Conservation (phyloP, 805 yeast species). For the Myxozyma vanderwaltii region DNA sequence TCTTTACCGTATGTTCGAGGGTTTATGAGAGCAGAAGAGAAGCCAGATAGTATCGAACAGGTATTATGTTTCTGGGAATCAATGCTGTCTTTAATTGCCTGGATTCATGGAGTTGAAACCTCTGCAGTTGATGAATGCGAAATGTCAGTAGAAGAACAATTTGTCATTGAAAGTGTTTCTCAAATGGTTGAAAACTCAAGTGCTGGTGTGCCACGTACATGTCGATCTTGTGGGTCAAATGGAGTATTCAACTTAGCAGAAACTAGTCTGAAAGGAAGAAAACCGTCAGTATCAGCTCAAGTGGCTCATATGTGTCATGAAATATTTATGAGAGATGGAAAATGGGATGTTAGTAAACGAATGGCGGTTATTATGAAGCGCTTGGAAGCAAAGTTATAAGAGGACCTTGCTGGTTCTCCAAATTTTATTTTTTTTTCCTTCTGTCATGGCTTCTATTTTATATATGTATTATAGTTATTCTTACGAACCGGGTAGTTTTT, state of each 20-base stretch:
- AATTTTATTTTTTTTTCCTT: too few species aligned
- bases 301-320: constrained; percentile 3
- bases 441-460: too few species aligned
- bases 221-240: background rate
- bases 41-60: constrained; percentile 16
- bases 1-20: constrained; percentile 10
- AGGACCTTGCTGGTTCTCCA: background rate
- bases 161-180: constrained; percentile 8
- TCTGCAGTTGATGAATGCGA: background rate
- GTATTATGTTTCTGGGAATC: constrained; percentile 12
- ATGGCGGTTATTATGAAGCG: constrained; percentile 11
- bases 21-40: constrained; percentile 2
- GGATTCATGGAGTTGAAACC: constrained; percentile 11
- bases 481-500: too few species aligned
- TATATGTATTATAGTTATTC: too few species aligned
- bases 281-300: constrained; percentile 5
- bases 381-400: background rate
- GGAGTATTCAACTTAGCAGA: background rate
- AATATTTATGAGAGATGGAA: constrained; percentile 11
- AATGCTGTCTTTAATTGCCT: constrained; percentile 7
- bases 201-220: background rate
- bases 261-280: too few species aligned
- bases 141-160: constrained; percentile 15
- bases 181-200: constrained; percentile 2
- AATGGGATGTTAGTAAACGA: constrained; percentile 8